Conservation (phyloP, 257 asterid species). For the Solanum chmielewskii region DNA sequence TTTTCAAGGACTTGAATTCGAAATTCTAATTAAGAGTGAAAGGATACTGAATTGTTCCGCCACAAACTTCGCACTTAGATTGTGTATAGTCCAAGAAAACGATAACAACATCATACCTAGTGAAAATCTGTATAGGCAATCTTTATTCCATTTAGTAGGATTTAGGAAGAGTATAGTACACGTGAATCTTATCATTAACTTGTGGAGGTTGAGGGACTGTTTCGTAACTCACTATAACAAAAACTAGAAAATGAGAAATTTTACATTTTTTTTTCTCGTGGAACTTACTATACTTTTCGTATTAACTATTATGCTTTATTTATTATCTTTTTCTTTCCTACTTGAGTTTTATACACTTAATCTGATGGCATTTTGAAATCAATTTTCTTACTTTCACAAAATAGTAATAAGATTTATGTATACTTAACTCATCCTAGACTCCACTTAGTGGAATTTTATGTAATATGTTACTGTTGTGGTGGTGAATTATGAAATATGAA, state of each 20-base stretch:
- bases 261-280: not conserved
- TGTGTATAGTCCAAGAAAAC: not conserved
- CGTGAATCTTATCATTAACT: not conserved
- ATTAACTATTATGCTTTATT: not conserved
- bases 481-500: not conserved
- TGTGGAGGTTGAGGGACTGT: fast-evolving
- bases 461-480: not conserved
- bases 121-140: not conserved
- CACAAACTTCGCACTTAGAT: not conserved
- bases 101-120: not conserved
- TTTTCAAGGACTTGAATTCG: not conserved
- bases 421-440: fast-evolving
- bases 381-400: fast-evolving
- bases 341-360: not conserved
- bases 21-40: not conserved
- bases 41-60: not conserved
- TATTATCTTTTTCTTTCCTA: too few relatives aligned
- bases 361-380: too few relatives aligned
- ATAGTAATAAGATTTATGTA: too few relatives aligned
- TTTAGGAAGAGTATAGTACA: fast-evolving
- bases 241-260: not conserved
- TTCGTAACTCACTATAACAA: not conserved
- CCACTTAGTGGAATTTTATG: fast-evolving
- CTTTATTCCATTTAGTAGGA: not conserved
- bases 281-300: not conserved